Base-by-base conservation (phyloP, 1,284 basidiomycete genomes). In the Ustilago bromivora region DNA sequence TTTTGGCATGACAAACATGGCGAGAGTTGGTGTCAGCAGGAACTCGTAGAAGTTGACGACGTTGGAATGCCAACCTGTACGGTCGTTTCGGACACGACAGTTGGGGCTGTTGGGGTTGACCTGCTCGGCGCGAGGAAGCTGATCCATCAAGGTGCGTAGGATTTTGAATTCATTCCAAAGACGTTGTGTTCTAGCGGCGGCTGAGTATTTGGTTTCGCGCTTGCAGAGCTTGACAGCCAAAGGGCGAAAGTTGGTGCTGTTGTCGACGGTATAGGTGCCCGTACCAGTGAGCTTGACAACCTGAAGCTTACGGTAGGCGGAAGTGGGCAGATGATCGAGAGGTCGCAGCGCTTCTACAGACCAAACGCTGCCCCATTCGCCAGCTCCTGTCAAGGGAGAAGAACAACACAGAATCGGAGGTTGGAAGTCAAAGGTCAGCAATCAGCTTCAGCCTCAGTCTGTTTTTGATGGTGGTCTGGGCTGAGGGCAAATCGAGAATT, bases 101-200 rank as follows among this genome's bases (percentile, higher is more conserved):
- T 66, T 66, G 46, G 74, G 74, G 19, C 74, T 76, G 66, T 32
- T 52, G n/a, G 69, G 47, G 13, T 69, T 61, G 55, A 66, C 69
- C 8, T 65, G 69, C 58, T 76, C 66, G 17, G 67, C 70, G 11
- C 71, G 57, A 49, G 70, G 65, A 8, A 71, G 63, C 43, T 71
- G 71, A 41, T 71, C 71, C 70, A 79, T 67, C 15, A 71, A 17
- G 36, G 68, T 65, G 23, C 67, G 71, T 36, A 82, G 43, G n/a
- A 79, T 58, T 32, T 82, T 83, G 72, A 76, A 83, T 55, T 83
- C 82, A 68, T 82, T 81, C 80, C 79, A 79, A 6, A 83, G 75
- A 28, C 74, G 67, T 28, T 78, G 66, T 4, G 74, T 80, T 13
- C 79, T 53, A 8, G 74, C 74, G 13, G 80, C 68, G 1, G 73